Evolutionary conservation across 306 rosid genomes (phyloP), one percentile per base, ranked within the genome.

Genomic region (Gynostemma pentaphyllum): DNA sequence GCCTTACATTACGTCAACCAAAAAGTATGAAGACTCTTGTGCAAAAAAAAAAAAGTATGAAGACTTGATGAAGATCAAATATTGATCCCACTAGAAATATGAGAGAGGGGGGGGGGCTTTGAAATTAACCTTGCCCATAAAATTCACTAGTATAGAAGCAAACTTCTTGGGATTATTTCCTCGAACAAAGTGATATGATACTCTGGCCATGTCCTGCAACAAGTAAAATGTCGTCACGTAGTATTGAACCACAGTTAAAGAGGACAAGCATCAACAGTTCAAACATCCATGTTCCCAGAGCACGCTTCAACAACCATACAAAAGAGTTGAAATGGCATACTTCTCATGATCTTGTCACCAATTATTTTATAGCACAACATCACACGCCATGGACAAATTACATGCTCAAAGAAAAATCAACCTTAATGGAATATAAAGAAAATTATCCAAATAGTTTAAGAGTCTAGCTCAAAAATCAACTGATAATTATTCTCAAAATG

Each of bases 121-220:
- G 29, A 26, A 54, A 72, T 71, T 69, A 57, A 94, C 99, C 99
- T 83, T 88, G 79, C 90, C 87, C 94, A 83, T 76, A 75, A 86
- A 94, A 68, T 79, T 80, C 62, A 94, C 85, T 47, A 88, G 78
- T 47, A 77, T 67, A 56, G 89, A 69, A 63, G 95, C 99, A 72
- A 94, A 94, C 80, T 79, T 76, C 78, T 69, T 64, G 13, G 87
- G 94, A 76, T 85, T 69, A 73, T 88, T 84, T 81, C 97, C 99
- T 84, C 81, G 83, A 41, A 84, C 77, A 67, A 84, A 94, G 77
- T 88, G 88, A 65, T 78, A 51, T 27, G 95, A 78, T 26, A 94
- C 94, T 68, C 79, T 87, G 83, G 82, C 67, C 85, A 94, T 84
- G 75, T 94, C 99, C 99, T 94, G 95, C 84, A 70, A 61, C 22